Evolutionary conservation across 2,329 filamentous ascomycete genomes (phyloP), one percentile per base, ranked within the genome.

Genomic region (Penicillium sp.): DNA sequence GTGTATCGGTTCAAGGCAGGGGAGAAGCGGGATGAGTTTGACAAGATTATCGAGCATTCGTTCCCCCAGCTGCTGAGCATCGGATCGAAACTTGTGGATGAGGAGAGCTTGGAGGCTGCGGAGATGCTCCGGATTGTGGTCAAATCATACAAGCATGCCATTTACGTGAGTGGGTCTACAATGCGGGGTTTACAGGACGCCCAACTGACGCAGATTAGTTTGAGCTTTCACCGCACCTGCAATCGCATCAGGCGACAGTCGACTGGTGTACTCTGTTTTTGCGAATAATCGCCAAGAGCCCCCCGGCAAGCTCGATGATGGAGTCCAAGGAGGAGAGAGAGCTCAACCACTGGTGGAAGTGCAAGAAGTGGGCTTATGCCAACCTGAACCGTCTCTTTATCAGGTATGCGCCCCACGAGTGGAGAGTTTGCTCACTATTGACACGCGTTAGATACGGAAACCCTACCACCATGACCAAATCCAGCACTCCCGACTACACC

Each of bases 281-380:
- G 68, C 89, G 91, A 64, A 92, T 96, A 56, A 91, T 98, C 41
- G 89, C 90, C 69, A 98, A 98, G 79, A 82, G 89, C 23, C 88
- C 91, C 41, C 95, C 95, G 5, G 85, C 90, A 60, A 88, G 85
- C 69, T 90, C 93, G 41, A 89, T 98, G 85, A 78, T 84, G 61
- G 92, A 96, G 63, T 91, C 91, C 64, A 81, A 90, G 56, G 88
- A 92, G 62, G 94, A 98, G 74, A 88, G 95, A 61, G 95, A 98
- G 79, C 87, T 90, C 71, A 93, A 97, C 75, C 93, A 97, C 78
- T 99, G 95, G 94, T 99, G 94, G 94, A 99, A 98, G 83, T 91
- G 93, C 66, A 98, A 98, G 88, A 99, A 99, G 80, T 98, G 95
- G 95, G 91, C 94, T 15, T 99, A 97, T 79, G 96, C 95, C 73